Base-by-base conservation (phyloP, 2,329 filamentous ascomycete genomes). In the Waltergamsia citrina region DNA sequence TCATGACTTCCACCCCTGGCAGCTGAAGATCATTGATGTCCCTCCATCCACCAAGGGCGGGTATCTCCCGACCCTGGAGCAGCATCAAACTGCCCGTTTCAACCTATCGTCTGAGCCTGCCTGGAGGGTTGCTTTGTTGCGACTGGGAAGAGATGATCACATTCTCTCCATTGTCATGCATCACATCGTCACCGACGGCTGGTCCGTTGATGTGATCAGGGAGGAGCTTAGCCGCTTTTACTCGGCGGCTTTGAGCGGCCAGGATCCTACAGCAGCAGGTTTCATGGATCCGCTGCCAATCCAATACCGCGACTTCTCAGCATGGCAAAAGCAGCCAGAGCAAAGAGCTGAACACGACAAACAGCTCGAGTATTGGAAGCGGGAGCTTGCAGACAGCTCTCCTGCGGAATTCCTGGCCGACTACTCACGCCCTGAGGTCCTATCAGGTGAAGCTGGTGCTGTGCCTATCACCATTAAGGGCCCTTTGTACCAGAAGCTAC, bases 371-470 rank as follows among this genome's bases (percentile, higher is more conserved):
- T 51, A 52, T 20, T 52, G 49, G 50, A 31, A 39, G 18, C 28
- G 35, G 22, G 14, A 34, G 24, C 35, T 37, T 3, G 32, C 38
- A 16, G 32, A 19, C 5, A 33, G 31, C 15, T 17, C 34, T n/a
- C 19, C 34, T 17, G 22, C 31, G 4, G 39, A 42, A 29, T 38
- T 56, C 5, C 47, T 63, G 8, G 57, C 57, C 5, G 62, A 66
- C 37, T 51, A 8, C 52, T 52, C 1, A 29, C 42, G 4, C 50
- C 36, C 36, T 26, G 14, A 17, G 5, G 26, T 17, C 6, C 23
- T 36, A 15, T 33, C 37, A 14, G 28, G 37, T 17, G 11, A 14
- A 10, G 30, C 29, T 9, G 14, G 17, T 3, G n/a, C 18, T 3
- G 29, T 40, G 16, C 10, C 30, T 2, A 16, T 43, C 7, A 8